Percentiles rank a stretch among this genome's conserved stretches.
These are phyloP conservation scores for Limtongia smithiae DNA, from an alignment of 805 yeast genomes.

Conservation along the genomic window DNA sequence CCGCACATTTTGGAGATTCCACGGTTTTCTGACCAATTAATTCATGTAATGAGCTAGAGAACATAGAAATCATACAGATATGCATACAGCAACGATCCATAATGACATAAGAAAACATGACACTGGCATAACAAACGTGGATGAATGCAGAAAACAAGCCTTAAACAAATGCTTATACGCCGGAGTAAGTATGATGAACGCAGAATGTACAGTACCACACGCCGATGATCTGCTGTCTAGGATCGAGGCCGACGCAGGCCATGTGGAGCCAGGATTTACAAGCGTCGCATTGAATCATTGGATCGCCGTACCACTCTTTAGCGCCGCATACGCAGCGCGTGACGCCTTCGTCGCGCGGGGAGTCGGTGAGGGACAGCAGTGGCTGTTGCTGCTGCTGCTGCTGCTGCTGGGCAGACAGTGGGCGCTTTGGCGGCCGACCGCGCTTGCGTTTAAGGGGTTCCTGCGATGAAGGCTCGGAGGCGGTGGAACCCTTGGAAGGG, in stretches of 20 bases:
- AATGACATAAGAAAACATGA: no score
- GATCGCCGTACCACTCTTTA: slow-evolving; percentile 21
- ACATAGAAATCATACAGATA: no score
- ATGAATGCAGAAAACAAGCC: no score
- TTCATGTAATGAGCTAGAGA: no score
- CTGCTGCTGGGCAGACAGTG: neutral
- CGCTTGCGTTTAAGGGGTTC: slow-evolving; percentile 15
- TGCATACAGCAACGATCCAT: no score
- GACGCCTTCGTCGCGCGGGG: slow-evolving; percentile 4
- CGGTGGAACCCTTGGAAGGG: no score
- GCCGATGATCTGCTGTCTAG: slow-evolving; percentile 1
- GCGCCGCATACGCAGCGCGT: slow-evolving; percentile 21
- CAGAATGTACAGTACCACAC: slow-evolving; percentile 24
- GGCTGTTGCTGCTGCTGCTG: neutral
- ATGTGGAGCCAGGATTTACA: slow-evolving; percentile 24
- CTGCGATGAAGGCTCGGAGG: no score
- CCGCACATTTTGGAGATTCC: no score
- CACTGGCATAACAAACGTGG: no score
- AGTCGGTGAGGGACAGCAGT: neutral
- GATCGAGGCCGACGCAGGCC: slow-evolving; percentile 14
- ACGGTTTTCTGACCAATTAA: no score
- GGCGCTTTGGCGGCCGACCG: slow-evolving; percentile 16
- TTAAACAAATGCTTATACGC: no score
- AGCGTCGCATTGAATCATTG: slow-evolving; percentile 24
- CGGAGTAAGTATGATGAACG: neutral